Evolutionary conservation across 345 rosid genomes (phyloP), one percentile per base, ranked within the genome.

Genomic region (Nephelium lappaceum): DNA sequence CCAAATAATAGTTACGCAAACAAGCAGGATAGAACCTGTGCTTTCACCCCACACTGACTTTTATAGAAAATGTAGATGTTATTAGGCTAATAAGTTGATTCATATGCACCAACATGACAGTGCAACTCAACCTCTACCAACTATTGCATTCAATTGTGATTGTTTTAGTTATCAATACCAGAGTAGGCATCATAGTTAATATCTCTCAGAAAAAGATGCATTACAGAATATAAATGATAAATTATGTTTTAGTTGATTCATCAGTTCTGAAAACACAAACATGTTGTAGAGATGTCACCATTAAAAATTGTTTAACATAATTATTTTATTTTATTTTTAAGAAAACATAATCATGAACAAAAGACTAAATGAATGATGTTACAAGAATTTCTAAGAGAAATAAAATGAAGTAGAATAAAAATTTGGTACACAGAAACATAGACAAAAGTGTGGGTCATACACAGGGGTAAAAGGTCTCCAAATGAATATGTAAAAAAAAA

Each of bases 191-290:
- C 66, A 47, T n/a, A 57, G 11, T 47, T 16, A 53, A 68, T 39
- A 45, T 69, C 49, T 67, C 11, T 49, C 21, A 23, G 41, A 63
- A 16, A 19, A 68, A 61, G 74, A 81, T 72, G 39, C 38, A 71
- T 57, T 25, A 71, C 43, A 31, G 45, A 41, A 65, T 49, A 36
- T 31, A 58, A 41, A 45, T 12, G 62, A 71, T 31, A 7, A 58
- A 12, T 41, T n/a, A 61, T 58, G 77, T 73, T 12, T 21, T 23
- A 11, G 8, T 53, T 74, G 16, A 41, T 63, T 45, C 18, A 42
- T 3, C 6, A 9, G 27, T 63, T 75, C 18, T 51, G 27, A 45
- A 77, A 76, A 58, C 42, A 71, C 16, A 55, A 41, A 18, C 68
- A 12, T 11, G 55, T 23, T 41, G n/a, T 9, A 6, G 25, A 3